Percentiles rank a stretch among this genome's conserved stretches.
These are phyloP conservation scores for Myriosclerotinia curreyana DNA, from an alignment of 2,329 filamentous ascomycete genomes.

Conservation along the genomic window DNA sequence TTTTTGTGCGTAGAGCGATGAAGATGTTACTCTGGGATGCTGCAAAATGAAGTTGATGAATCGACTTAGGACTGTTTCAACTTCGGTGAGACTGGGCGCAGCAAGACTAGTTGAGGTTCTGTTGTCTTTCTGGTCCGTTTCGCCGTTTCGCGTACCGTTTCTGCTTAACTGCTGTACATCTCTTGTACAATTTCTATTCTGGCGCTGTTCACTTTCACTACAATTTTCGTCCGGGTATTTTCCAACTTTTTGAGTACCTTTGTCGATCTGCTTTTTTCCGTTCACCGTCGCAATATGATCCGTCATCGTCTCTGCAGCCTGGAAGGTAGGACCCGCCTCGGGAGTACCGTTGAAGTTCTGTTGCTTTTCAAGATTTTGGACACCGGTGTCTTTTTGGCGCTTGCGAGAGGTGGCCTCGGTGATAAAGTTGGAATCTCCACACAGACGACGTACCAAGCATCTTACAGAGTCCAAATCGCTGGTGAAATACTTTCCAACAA, in stretches of 20 bases:
- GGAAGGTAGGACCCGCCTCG: background rate
- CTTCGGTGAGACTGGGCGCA: background rate
- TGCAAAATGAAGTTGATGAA: constrained; percentile 1
- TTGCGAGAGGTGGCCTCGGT: background rate
- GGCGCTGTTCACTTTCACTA: background rate
- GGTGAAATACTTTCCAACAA: background rate
- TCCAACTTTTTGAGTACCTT: background rate
- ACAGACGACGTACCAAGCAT: constrained; percentile 2
- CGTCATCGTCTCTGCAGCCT: background rate
- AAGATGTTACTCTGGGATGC: background rate
- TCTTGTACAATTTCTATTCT: background rate
- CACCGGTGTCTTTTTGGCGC: background rate
- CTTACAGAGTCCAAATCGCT: background rate
- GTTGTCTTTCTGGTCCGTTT: background rate
- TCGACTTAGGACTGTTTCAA: background rate
- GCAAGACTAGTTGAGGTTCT: constrained; percentile 1
- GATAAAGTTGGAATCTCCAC: background rate
- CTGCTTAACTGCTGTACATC: background rate
- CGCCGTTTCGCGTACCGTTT: background rate
- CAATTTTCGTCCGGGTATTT: background rate
- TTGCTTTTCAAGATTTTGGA: background rate
- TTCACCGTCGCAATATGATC: background rate
- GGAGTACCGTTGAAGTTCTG: background rate
- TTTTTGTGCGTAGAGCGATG: background rate
- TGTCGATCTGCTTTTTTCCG: background rate